Percentiles rank a stretch among this genome's conserved stretches.
Evolutionary conservation across 805 yeast species (phyloP).

Genomic region (Candida ortonii): DNA sequence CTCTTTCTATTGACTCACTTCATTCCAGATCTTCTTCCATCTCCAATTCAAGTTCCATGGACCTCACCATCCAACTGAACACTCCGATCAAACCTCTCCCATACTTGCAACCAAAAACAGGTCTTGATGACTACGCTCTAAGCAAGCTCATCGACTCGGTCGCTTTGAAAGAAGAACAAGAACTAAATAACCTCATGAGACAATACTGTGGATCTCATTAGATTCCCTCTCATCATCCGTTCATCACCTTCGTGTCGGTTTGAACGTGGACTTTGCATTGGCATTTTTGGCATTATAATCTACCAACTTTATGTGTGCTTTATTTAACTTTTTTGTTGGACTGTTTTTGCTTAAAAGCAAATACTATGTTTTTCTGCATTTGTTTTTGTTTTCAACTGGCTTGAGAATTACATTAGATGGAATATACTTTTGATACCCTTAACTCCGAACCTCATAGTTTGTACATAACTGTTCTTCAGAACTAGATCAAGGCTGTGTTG

Average conservation of each 20-base stretch:
- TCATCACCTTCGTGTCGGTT: constrained; percentile 2
- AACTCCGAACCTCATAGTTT: too few species aligned
- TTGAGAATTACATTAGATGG: constrained; percentile 6
- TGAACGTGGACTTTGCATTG: constrained; percentile 2
- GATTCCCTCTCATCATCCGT: neutral
- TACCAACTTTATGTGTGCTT: neutral
- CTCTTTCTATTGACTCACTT: constrained; percentile 13
- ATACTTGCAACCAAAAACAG: constrained; percentile 3
- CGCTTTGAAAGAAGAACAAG: constrained; percentile 34
- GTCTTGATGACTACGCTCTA: constrained; percentile 23
- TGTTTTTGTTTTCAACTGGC: constrained; percentile 10
- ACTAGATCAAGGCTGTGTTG: too few species aligned
- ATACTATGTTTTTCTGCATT: constrained; percentile 4
- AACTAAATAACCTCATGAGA: constrained; percentile 32
- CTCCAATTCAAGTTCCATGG: constrained; percentile 23
- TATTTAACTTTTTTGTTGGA: too few species aligned
- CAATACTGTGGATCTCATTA: constrained; percentile 27
- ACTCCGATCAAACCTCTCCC: constrained; percentile 10
- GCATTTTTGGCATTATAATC: constrained; percentile 1
- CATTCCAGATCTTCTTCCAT: constrained; percentile 34
- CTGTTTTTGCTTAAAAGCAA: too few species aligned
- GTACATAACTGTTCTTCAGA: too few species aligned
- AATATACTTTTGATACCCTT: neutral
- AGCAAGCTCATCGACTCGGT: constrained; percentile 30
- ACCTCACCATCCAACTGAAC: constrained; percentile 8